A percentile compares a stretch with the other conserved stretches of the same genome.
Evolutionary conservation across 495 filamentous ascomycete species (phyloP).

Genomic region (Trichoderma gamsii): DNA sequence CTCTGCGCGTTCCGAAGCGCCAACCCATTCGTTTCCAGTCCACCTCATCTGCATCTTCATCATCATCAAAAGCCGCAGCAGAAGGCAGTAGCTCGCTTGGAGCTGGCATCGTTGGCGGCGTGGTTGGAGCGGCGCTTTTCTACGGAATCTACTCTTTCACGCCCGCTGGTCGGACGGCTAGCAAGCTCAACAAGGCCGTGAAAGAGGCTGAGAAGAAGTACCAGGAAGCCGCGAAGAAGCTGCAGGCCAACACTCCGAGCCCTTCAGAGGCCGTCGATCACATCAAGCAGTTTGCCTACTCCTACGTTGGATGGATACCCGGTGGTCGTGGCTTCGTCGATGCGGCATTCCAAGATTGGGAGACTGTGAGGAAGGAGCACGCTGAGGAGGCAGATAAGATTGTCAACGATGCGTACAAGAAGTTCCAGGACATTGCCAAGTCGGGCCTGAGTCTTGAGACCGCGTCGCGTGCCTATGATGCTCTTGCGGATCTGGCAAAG

Average conservation of each 20-base stretch:
- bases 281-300: constrained; percentile 51
- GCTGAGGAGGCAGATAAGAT: constrained; percentile 57
- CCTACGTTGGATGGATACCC: constrained; percentile 60
- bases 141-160: constrained; percentile 52
- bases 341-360: constrained; percentile 56
- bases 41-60: neutral
- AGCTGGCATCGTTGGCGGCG: constrained; percentile 45
- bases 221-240: constrained; percentile 42
- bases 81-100: constrained; percentile 25
- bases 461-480: constrained; percentile 44
- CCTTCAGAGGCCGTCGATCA: constrained; percentile 52
- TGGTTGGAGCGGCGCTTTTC: constrained; percentile 29
- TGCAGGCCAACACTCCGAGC: constrained; percentile 50
- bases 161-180: constrained; percentile 46
- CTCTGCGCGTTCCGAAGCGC: neutral
- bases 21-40: constrained; percentile 14
- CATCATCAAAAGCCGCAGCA: neutral
- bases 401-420: constrained; percentile 51
- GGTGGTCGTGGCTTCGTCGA: constrained; percentile 58
- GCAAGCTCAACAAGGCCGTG: constrained; percentile 40
- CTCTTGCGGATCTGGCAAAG: constrained; percentile 47
- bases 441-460: constrained; percentile 47
- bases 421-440: constrained; percentile 47
- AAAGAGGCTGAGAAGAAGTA: constrained; percentile 48
- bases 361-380: constrained; percentile 52